A percentile compares a stretch with the other conserved stretches of the same genome.
phyloP scores from a whole-genome alignment of 257 asterid genomes.

The Penstemon newberryi region DNA sequence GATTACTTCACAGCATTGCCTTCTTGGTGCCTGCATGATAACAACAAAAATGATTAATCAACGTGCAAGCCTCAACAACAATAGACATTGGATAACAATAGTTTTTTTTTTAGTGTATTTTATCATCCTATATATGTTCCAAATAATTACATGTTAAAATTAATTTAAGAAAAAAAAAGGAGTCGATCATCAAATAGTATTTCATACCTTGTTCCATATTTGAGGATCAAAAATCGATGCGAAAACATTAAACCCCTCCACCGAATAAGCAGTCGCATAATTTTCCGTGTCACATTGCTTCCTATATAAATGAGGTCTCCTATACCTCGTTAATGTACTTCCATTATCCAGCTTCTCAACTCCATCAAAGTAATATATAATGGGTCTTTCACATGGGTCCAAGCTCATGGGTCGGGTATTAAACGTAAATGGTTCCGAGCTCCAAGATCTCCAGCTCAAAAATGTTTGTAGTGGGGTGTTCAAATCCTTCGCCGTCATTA shows the following conservation, averaged over 20 bases:
- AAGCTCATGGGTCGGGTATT: constrained; percentile 48
- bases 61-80: constrained; percentile 19
- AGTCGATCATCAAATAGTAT: too few relatives aligned
- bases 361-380: constrained; percentile 41
- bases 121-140: too few relatives aligned
- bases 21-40: constrained; percentile 58
- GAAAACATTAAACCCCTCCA: constrained; percentile 46
- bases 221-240: constrained; percentile 48
- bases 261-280: constrained; percentile 39
- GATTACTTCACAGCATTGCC: constrained; percentile 66
- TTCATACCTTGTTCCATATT: constrained; percentile 59
- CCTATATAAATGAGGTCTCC: constrained; percentile 21
- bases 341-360: constrained; percentile 33
- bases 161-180: too few relatives aligned
- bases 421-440: constrained; percentile 56
- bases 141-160: too few relatives aligned
- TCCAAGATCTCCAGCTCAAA: constrained; percentile 65
- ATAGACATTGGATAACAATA: neutral
- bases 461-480: constrained; percentile 71
- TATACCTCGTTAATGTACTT: constrained; percentile 44
- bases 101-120: too few relatives aligned
- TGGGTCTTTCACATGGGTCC: constrained; percentile 59
- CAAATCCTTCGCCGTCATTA: constrained; percentile 44
- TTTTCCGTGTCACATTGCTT: constrained; percentile 35
- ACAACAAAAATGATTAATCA: constrained; percentile 7